phyloP scores from a whole-genome alignment of 306 rosid species.

The Purshia tridentata region DNA sequence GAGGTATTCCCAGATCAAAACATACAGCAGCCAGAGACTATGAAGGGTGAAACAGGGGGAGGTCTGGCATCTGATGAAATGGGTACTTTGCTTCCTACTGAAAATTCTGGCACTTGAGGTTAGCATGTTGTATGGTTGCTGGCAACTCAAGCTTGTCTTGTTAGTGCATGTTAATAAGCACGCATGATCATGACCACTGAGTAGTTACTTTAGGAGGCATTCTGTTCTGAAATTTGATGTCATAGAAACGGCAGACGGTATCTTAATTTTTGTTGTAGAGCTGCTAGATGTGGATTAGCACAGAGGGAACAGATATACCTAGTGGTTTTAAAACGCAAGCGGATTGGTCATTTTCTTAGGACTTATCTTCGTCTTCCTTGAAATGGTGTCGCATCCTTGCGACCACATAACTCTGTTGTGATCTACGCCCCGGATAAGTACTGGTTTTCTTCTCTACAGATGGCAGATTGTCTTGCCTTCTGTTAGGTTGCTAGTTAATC shows the following conservation, averaged over 20 bases:
- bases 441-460: not conserved
- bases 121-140: constrained; percentile 32
- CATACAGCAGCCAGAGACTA: constrained; percentile 44
- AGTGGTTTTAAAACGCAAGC: constrained; percentile 21
- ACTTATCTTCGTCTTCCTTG: constrained; percentile 3
- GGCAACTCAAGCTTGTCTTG: constrained; percentile 27
- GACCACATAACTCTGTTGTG: constrained; percentile 5
- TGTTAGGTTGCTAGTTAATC: constrained; percentile 15
- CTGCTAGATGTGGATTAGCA: constrained; percentile 32
- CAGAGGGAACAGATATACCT: constrained; percentile 12
- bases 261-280: constrained; percentile 24
- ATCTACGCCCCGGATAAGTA: not conserved
- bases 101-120: constrained; percentile 46
- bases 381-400: constrained; percentile 10
- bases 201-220: constrained; percentile 33
- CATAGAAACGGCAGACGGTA: constrained; percentile 30
- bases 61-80: constrained; percentile 44
- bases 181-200: constrained; percentile 23
- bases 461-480: constrained; percentile 18
- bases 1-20: constrained; percentile 88
- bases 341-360: constrained; percentile 20
- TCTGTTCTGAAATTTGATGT: constrained; percentile 32
- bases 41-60: constrained; percentile 46
- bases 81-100: constrained; percentile 39
- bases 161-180: constrained; percentile 27